Base-by-base conservation (phyloP, 1,284 basidiomycete genomes). In the Chalciporus sp. region DNA sequence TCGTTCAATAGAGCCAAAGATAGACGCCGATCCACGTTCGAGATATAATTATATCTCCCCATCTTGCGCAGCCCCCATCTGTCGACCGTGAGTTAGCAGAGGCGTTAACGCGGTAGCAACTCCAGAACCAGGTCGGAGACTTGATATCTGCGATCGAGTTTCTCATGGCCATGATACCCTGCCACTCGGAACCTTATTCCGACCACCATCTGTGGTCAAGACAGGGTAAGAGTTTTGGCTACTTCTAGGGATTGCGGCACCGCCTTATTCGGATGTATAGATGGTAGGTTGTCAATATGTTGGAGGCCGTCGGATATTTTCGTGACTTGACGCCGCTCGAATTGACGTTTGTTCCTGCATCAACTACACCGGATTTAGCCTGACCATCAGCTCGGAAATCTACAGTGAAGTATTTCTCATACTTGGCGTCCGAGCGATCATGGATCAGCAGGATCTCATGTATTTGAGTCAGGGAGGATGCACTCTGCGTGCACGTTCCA, bases 401-500 rank as follows among this genome's bases (percentile, higher is more conserved):
- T 23, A 23, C 23, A 6, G 23, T 23, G 23, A 2, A 23, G 17
- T 27, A 23, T 40, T 43, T 42, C 33, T 7, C 16, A 14, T 14
- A 14, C 16, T 7, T 42, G 23, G 7, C 26, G 26, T 33, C 28
- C 35, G 37, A 37, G 35, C 35, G 35, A 16, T 49, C 33, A 64
- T 67, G 66, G 62, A 63, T 27, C 33, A 47, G 19, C 52, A 56
- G 19, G 50, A 7, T 41, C 23, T 49, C 17, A 53, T 56, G 23
- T 39, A 52, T 10, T 14, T 42, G 45, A 42, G 41, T 16, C 47
- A 61, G 12, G 44, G 49, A 20, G 40, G 33, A 16, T 62, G 47
- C 51, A 55, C 50, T 1, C 49, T 69, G 42, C 50, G 42, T 11
- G 58, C 64, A 29, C 67, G 56, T 39, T 51, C 51, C 16, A 35